Evolutionary conservation across 2,329 filamentous ascomycete genomes (phyloP), one percentile per base, ranked within the genome.

Genomic region (Blastomyces parvus): DNA sequence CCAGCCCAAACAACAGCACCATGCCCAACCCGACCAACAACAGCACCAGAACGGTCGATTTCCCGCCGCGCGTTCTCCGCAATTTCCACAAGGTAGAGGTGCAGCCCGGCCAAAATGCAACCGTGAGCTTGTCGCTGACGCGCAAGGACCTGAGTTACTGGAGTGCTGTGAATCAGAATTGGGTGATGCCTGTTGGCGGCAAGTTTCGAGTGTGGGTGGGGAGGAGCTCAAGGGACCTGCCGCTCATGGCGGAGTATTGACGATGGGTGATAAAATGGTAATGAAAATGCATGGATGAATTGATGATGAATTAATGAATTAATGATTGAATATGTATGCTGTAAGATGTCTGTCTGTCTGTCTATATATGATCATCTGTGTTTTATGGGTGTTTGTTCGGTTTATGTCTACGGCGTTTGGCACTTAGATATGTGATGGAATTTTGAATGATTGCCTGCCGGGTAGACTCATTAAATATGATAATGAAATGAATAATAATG

Each of bases 41-140:
- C 6, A 56, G 33, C 27, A 13, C 25, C 19, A 38, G 14, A 25
- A 22, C 56, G 7, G 44, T 67, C 38, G 63, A 67, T 9, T 67
- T 67, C 57, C 72, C 73, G 0, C 67, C 69, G 1, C 71, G 67
- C 70, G 78, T 81, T 67, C 76, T 83, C 7, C 75, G 82, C 66
- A 81, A 74, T 59, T 85, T 85, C 63, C 78, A 81, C 2, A 85
- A 84, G 72, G 67, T 81, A 0, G 67, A 67, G 2, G 70, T 85
- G 0, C 67, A 69, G 3, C 67, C 76, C 0, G 80, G 80, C 0
- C 73, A 79, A 69, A 77, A 71, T 36, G 69, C 69, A 50, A 74
- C 66, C 0, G 76, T 81, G 8, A 67, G 65, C 3, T 84, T 85
- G 65, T 71, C 76, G 30, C 73, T 86, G 40, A 77, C 67, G 27